phyloP scores from a whole-genome alignment of 495 filamentous ascomycete genomes.

The Podospora tetraspora region DNA sequence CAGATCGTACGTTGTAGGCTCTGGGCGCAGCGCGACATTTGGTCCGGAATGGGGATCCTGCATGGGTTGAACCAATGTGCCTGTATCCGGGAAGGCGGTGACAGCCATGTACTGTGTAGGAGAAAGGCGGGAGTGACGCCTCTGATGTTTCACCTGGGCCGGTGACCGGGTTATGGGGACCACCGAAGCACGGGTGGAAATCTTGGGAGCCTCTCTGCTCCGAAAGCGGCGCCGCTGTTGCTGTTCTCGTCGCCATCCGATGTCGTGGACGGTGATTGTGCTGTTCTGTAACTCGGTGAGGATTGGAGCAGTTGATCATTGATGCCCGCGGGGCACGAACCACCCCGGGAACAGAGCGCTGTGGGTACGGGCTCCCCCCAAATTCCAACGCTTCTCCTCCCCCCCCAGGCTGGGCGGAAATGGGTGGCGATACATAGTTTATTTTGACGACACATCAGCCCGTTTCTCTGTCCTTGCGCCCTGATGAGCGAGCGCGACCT shows the following conservation, averaged over 20 bases:
- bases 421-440: constrained; percentile 13
- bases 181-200: background rate
- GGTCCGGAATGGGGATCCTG: background rate
- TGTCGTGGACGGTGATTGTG: background rate
- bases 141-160: background rate
- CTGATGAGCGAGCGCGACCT: background rate
- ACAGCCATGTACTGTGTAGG: background rate
- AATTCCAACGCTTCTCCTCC: background rate
- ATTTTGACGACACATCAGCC: constrained; percentile 6
- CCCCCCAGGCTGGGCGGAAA: background rate
- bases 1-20: background rate
- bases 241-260: background rate
- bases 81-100: background rate
- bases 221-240: background rate
- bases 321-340: background rate
- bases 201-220: background rate
- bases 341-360: background rate
- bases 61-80: background rate
- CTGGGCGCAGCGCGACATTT: background rate
- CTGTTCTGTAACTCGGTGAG: background rate
- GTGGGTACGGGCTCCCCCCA: background rate
- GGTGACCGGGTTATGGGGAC: background rate
- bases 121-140: background rate
- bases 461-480: background rate
- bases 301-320: too few species aligned